A percentile compares a stretch with the other conserved stretches of the same genome.
Conservation (phyloP, 371 early-diverging fungal genomes). For the Paraphysoderma sedebokerense region DNA sequence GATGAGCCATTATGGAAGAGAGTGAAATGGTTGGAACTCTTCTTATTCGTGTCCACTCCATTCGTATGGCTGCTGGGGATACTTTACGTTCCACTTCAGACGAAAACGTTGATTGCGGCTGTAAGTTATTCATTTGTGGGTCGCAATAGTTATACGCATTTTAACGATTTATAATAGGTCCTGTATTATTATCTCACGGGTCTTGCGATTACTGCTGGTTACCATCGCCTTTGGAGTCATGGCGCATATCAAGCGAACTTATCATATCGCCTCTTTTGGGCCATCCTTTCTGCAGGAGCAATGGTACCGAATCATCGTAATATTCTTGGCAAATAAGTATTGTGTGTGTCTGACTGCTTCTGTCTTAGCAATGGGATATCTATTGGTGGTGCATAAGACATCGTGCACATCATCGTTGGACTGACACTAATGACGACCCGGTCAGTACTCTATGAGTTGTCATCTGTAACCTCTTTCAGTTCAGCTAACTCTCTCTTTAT, state of each 20-base stretch:
- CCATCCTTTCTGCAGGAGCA: conserved; percentile 49
- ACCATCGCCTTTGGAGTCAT: conserved; percentile 70
- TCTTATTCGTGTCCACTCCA: conserved; percentile 53
- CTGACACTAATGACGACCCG: conserved; percentile 85
- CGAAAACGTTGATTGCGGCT: conserved; percentile 53
- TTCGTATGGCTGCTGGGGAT: conserved; percentile 62
- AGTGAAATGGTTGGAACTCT: conserved; percentile 66
- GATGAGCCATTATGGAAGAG: no score
- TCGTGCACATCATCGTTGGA: conserved; percentile 84
- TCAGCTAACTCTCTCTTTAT: no score
- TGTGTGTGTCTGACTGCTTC: no score
- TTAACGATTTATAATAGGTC: no score
- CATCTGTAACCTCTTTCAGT: no score
- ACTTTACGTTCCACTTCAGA: conserved; percentile 39
- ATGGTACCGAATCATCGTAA: no score
- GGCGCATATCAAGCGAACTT: conserved; percentile 45
- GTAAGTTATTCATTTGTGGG: no score
- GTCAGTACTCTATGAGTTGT: no score
- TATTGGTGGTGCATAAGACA: conserved; percentile 43
- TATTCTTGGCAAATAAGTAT: no score
- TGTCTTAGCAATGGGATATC: conserved; percentile 19
- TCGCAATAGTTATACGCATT: no score
- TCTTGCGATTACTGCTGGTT: conserved; percentile 83
- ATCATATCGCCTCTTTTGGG: conserved; percentile 34
- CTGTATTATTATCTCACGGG: conserved; percentile 68